Evolutionary conservation across 805 yeast genomes (phyloP), one percentile per base, ranked within the genome.

Genomic region (Metschnikowia shivogae): DNA sequence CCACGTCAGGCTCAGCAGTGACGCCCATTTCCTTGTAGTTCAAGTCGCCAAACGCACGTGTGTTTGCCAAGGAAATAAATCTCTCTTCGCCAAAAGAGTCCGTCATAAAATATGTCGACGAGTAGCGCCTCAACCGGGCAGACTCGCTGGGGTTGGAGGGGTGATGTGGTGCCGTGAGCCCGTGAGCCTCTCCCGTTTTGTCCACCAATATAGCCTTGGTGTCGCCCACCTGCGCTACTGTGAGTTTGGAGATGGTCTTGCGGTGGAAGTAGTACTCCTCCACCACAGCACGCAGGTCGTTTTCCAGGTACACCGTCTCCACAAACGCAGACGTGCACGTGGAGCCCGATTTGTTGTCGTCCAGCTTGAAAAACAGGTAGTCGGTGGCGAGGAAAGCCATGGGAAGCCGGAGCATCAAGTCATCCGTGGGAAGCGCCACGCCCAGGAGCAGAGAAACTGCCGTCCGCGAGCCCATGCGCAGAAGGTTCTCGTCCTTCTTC

Each of bases 61-160:
- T 93, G 59, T 93, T 93, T 19, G 97, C 96, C 59, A 82, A 84
- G 51, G 81, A 77, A 31, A 86, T 78, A 56, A 83, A 90, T 46
- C 98, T 62, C 58, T 86, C 88, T 58, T 89, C 95, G 6, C 99
- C 99, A 69, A 90, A 92, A 3, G 97, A 84, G 61, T 92, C 98
- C 6, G 86, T 81, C 82, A 79, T 78, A 58, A 84, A 78, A 32
- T 80, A 81, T 6, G 84, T 73, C 26, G 74, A 65, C 17, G 82
- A 71, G 55, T 74, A 85, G 49, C 78, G 77, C 24, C 85, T 73
- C 36, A 93, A 67, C 47, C 99, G 70, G 41, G 78, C 70, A 2
- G 86, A 76, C 64, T 93, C 99, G 9, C 79, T 70, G 1, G 89
- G 84, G 39, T 89, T 84, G 0, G 87, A 78, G 2, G 97, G 96